phyloP scores from a whole-genome alignment of 1,284 basidiomycete genomes.

The Boletus austroedulis region DNA sequence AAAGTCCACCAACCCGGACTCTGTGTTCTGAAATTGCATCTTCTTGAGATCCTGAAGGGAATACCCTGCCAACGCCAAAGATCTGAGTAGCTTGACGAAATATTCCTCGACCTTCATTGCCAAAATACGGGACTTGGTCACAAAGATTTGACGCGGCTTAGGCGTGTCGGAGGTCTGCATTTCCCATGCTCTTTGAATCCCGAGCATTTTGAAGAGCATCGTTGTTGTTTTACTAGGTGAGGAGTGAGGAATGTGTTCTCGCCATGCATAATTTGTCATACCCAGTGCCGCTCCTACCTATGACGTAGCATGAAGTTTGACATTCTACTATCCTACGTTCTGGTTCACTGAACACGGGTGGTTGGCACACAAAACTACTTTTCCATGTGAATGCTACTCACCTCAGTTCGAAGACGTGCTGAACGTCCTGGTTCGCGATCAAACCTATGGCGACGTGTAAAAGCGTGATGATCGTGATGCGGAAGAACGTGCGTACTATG shows the following conservation, averaged over 20 bases:
- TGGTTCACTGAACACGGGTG: constrained; percentile 39
- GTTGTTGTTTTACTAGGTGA: constrained; percentile 67
- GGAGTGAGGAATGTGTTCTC: constrained; percentile 2
- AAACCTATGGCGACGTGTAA: constrained; percentile 38
- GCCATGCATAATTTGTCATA: constrained; percentile 27
- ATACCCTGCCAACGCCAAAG: constrained; percentile 42
- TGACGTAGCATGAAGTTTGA: constrained; percentile 58
- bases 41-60: constrained; percentile 41
- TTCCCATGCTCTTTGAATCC: constrained; percentile 54
- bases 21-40: constrained; percentile 25
- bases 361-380: background rate
- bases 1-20: constrained; percentile 42
- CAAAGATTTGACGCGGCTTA: constrained; percentile 64
- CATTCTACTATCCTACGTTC: constrained; percentile 65
- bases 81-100: constrained; percentile 52
- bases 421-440: constrained; percentile 44
- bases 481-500: constrained; percentile 40
- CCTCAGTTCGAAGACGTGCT: constrained; percentile 55
- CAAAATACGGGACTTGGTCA: constrained; percentile 66
- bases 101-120: constrained; percentile 66
- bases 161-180: constrained; percentile 27
- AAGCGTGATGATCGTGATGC: constrained; percentile 2
- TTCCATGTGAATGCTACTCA: constrained; percentile 35
- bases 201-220: constrained; percentile 71
- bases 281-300: constrained; percentile 74